phyloP scores from a whole-genome alignment of 2,329 filamentous ascomycete species.

The Leptosphaerulina australis region DNA sequence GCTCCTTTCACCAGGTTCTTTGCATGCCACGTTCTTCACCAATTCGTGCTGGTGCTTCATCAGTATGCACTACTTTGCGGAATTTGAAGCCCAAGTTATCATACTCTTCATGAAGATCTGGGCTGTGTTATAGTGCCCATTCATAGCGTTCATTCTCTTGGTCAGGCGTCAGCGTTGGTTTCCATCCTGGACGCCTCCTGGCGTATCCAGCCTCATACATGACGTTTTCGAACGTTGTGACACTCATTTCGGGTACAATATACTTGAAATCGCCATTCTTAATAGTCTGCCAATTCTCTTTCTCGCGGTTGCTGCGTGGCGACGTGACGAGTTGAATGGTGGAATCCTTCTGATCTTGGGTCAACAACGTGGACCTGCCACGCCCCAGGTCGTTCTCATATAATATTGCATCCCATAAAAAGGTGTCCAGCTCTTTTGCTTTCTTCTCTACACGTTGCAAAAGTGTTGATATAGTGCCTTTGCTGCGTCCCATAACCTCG shows the following conservation, averaged over 20 bases:
- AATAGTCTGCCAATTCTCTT: constrained; percentile 13
- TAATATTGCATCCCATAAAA: background rate
- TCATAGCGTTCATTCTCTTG: background rate
- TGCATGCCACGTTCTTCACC: background rate
- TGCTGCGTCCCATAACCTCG: background rate
- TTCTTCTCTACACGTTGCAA: background rate
- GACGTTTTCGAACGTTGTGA: constrained; percentile 9
- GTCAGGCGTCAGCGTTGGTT: background rate
- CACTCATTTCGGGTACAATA: constrained; percentile 7
- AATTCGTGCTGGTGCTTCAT: background rate
- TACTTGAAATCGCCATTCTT: background rate
- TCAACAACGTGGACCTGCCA: background rate
- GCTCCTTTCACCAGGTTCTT: background rate
- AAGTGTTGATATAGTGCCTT: background rate
- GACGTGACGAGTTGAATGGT: background rate
- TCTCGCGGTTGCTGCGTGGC: background rate
- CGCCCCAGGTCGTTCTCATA: background rate
- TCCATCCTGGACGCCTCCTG: background rate
- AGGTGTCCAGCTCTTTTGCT: background rate
- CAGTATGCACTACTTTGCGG: background rate
- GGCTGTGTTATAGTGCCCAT: background rate
- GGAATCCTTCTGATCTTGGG: background rate
- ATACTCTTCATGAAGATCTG: background rate
- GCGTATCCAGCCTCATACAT: constrained; percentile 11
- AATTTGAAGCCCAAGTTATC: background rate